A percentile compares a stretch with the other conserved stretches of the same genome.
These are phyloP conservation scores for Diacronema lutheri DNA, from an alignment of 78 protist genomes.

Conservation along the genomic window DNA sequence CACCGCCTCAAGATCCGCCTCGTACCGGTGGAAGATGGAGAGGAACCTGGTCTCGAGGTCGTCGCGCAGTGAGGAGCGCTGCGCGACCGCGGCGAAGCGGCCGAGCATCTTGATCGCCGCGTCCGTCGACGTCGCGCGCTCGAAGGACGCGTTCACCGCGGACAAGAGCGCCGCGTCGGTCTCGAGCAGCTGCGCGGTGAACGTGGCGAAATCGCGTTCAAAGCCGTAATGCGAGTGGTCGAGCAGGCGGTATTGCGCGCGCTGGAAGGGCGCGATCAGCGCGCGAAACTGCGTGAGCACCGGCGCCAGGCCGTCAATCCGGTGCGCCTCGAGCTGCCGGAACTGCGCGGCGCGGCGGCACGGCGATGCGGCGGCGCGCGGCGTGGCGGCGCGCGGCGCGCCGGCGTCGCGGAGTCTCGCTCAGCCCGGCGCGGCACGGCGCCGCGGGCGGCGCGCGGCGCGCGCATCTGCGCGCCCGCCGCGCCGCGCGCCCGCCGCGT, in stretches of 20 bases:
- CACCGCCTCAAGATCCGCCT: constrained; percentile 61
- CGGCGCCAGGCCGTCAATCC: constrained; percentile 59
- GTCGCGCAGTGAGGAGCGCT: constrained; percentile 41
- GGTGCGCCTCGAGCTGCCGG: constrained; percentile 6
- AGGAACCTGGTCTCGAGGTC: constrained; percentile 62
- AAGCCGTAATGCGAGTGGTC: constrained; percentile 35
- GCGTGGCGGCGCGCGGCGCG: too few species aligned
- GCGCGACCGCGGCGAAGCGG: constrained; percentile 52
- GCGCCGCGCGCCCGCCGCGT: too few species aligned
- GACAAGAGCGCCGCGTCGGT: constrained; percentile 14
- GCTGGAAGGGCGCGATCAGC: constrained; percentile 44
- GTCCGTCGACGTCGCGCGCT: constrained; percentile 36
- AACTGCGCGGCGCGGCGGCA: too few species aligned
- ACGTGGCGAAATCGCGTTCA: constrained; percentile 63
- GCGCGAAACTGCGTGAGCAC: constrained; percentile 27
- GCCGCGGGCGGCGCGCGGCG: too few species aligned
- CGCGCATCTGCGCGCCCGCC: too few species aligned
- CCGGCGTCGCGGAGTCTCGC: too few species aligned
- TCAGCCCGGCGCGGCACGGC: too few species aligned
- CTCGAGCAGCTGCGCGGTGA: constrained; percentile 31
- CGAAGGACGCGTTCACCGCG: constrained; percentile 63
- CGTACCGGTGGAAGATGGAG: constrained; percentile 65
- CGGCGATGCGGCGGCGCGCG: too few species aligned
- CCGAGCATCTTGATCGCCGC: constrained; percentile 56
- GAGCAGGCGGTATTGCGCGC: constrained; percentile 60